A percentile compares a stretch with the other conserved stretches of the same genome.
phyloP scores from a whole-genome alignment of 306 rosid species.

The Mimosa pudica region DNA sequence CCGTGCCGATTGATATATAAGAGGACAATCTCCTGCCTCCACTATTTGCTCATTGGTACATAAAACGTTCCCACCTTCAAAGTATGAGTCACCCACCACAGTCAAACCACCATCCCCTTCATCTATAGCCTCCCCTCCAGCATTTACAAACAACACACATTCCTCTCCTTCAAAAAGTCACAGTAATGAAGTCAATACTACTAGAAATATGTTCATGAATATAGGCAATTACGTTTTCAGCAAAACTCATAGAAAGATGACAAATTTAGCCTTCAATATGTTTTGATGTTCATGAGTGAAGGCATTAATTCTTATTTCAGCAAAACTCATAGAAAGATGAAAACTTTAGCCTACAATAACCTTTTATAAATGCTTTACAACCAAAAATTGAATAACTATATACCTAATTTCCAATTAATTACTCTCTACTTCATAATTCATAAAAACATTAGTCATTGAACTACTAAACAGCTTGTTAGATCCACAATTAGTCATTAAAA shows the following conservation, averaged over 20 bases:
- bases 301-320: not conserved
- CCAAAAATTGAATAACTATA: not conserved
- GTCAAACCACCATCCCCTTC: constrained; percentile 55
- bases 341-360: not conserved
- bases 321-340: constrained; percentile 2
- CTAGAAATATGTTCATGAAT: not conserved
- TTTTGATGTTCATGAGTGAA: not conserved
- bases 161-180: constrained; percentile 56
- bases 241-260: constrained; percentile 4
- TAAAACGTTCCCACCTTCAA: constrained; percentile 63
- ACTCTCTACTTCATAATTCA: not conserved
- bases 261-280: not conserved
- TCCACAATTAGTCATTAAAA: not conserved
- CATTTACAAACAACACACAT: constrained; percentile 71
- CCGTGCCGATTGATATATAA: constrained; percentile 75
- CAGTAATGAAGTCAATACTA: constrained; percentile 21
- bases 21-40: constrained; percentile 66
- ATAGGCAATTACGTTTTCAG: not conserved
- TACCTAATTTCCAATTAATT: not conserved
- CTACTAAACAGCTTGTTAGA: not conserved
- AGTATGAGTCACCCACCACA: constrained; percentile 61
- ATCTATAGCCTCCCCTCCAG: constrained; percentile 67
- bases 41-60: constrained; percentile 70
- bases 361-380: not conserved
- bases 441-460: not conserved